Evolutionary conservation across 441 rosid genomes (phyloP).

Genomic region (Erodium moschatum): DNA sequence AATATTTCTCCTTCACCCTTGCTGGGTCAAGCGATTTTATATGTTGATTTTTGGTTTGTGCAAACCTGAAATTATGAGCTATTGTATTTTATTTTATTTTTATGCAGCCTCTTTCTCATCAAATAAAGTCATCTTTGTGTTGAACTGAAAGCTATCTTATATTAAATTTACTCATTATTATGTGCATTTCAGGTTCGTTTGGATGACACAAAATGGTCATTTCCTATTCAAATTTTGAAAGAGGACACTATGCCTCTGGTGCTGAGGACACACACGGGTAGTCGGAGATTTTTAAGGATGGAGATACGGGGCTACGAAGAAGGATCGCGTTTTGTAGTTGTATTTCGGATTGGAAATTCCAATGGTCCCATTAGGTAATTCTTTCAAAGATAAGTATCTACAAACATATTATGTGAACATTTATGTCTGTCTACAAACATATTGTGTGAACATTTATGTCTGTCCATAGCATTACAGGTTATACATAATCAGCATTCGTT

Average conservation of each 20-base stretch:
- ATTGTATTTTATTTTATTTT: not conserved
- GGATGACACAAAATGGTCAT: conserved; percentile 88
- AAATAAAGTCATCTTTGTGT: not conserved
- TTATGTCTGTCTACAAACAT: not conserved
- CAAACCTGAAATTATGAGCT: not conserved
- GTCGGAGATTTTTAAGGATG: conserved; percentile 47
- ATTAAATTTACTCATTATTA: not conserved
- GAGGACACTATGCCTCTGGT: conserved; percentile 83
- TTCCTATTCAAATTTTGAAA: conserved; percentile 70
- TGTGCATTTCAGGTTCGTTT: conserved; percentile 50
- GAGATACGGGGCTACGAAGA: conserved; percentile 98
- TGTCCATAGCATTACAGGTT: not conserved
- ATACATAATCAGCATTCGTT: not conserved
- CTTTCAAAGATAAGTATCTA: not conserved
- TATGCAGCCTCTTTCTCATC: not conserved
- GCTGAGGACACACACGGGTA: conserved; percentile 54
- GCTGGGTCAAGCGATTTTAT: conserved; percentile 7
- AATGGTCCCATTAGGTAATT: conserved; percentile 84
- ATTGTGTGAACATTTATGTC: not conserved
- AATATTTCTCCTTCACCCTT: conserved; percentile 11
- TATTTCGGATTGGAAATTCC: conserved; percentile 77
- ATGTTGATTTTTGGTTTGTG: not conserved
- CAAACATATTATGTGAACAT: not conserved
- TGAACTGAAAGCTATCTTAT: no score
- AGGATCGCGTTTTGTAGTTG: conserved; percentile 92